These are phyloP conservation scores for Trichoderma sp. DNA, from an alignment of 2,329 filamentous ascomycete genomes.

Conservation along the genomic window DNA sequence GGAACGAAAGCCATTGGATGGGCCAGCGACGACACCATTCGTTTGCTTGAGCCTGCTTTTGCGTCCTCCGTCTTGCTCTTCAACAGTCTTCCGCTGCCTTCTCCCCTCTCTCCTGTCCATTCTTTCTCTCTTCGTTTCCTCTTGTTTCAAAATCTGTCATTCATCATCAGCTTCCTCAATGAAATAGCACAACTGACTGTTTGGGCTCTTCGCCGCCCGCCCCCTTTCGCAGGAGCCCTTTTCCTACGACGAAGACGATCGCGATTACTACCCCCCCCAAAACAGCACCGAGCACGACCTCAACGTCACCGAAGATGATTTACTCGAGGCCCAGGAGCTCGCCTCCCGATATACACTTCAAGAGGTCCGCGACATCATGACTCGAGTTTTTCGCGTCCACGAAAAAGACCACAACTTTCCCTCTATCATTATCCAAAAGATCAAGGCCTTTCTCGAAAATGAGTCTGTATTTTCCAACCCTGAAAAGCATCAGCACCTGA, in stretches of 20 bases:
- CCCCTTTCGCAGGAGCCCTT: conserved; percentile 32
- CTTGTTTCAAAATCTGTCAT: background rate
- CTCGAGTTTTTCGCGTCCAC: conserved; percentile 40
- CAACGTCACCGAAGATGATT: conserved; percentile 46
- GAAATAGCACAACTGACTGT: conserved; percentile 12
- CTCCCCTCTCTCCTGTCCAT: too few species aligned
- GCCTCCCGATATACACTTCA: conserved; percentile 42
- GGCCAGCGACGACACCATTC: background rate
- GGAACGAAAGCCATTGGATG: background rate
- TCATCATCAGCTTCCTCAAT: background rate
- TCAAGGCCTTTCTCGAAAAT: conserved; percentile 43
- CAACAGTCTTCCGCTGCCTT: background rate
- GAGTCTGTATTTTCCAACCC: conserved; percentile 44
- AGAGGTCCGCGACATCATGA: conserved; percentile 44
- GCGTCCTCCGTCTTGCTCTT: background rate
- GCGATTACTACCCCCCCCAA: conserved; percentile 29
- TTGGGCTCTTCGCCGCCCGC: background rate
- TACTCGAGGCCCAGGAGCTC: conserved; percentile 45
- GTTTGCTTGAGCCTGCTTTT: background rate
- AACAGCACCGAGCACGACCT: conserved; percentile 37
- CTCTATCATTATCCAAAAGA: conserved; percentile 38
- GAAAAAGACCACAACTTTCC: conserved; percentile 45
- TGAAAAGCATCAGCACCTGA: conserved; percentile 46
- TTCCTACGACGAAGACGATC: conserved; percentile 40
- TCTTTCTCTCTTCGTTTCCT: background rate